Percentiles rank a stretch among this genome's conserved stretches.
Conservation (phyloP, 495 filamentous ascomycete species). For the Aspergillus haitiensis region DNA sequence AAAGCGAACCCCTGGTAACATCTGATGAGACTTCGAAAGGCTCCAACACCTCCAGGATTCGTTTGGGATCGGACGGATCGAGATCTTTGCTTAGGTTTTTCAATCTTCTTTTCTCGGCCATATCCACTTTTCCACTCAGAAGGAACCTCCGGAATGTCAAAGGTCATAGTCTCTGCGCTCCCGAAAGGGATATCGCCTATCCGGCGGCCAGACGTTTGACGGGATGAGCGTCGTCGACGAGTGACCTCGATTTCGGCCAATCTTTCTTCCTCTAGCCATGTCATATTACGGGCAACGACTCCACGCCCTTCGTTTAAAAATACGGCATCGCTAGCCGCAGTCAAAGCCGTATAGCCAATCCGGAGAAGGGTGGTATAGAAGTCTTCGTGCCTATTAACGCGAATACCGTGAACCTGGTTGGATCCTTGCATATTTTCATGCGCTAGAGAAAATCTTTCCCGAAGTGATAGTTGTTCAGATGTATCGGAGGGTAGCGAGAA, state of each 20-base stretch:
- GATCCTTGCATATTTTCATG: conserved; percentile 92
- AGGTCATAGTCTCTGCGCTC: conserved; percentile 32
- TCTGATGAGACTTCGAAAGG: conserved; percentile 68
- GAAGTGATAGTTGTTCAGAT: conserved; percentile 39
- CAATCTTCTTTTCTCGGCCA: conserved; percentile 59
- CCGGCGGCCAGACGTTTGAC: conserved; percentile 29
- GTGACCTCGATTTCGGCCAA: conserved; percentile 58
- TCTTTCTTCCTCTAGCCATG: conserved; percentile 90
- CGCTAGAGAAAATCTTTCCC: conserved; percentile 60
- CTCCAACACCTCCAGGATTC: conserved; percentile 68
- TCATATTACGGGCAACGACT: conserved; percentile 74
- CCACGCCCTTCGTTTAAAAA: conserved; percentile 85
- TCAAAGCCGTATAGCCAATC: conserved; percentile 80
- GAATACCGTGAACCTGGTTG: conserved; percentile 73
- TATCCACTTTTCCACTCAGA: conserved; percentile 62
- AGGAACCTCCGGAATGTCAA: conserved; percentile 36
- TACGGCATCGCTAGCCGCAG: conserved; percentile 91
- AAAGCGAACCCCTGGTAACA: conserved; percentile 74
- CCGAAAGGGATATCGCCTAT: conserved; percentile 35
- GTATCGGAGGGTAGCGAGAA: conserved; percentile 59
- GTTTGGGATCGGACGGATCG: conserved; percentile 41
- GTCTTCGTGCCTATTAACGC: conserved; percentile 81
- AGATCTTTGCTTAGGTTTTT: conserved; percentile 49
- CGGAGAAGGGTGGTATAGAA: conserved; percentile 90
- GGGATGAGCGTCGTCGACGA: conserved; percentile 28